Evolutionary conservation across 2,329 filamentous ascomycete species (phyloP).

Genomic region (Fusarium sp.): DNA sequence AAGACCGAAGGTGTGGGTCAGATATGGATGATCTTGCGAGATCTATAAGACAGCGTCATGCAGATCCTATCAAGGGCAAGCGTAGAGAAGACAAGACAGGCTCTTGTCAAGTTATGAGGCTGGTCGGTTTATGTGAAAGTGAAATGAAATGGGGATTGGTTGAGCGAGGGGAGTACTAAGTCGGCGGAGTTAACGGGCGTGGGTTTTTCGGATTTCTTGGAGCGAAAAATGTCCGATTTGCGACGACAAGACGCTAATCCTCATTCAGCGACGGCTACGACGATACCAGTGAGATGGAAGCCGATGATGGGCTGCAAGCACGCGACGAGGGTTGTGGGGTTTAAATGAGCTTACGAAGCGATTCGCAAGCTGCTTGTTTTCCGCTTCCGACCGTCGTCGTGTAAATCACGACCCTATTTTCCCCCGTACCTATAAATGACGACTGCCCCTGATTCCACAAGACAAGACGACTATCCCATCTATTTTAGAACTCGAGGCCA

Average conservation of each 20-base stretch:
- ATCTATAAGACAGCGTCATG: neutral
- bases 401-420: neutral
- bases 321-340: neutral
- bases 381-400: neutral
- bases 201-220: constrained; percentile 37
- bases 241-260: constrained; percentile 26
- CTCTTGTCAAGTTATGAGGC: constrained; percentile 5
- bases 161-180: constrained; percentile 15
- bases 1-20: constrained; percentile 38
- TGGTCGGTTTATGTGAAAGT: constrained; percentile 6
- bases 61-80: constrained; percentile 10
- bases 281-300: constrained; percentile 6
- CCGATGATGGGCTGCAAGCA: constrained; percentile 4
- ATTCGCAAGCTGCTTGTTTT: neutral
- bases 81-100: neutral
- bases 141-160: constrained; percentile 25
- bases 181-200: constrained; percentile 37
- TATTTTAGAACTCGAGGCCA: constrained; percentile 22
- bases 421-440: constrained; percentile 1
- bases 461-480: neutral
- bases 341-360: constrained; percentile 11
- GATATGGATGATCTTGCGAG: constrained; percentile 10
- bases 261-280: constrained; percentile 17
- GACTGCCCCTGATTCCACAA: neutral
- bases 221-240: constrained; percentile 43